Evolutionary conservation across 306 rosid species (phyloP), one percentile per base, ranked within the genome.

Genomic region (Vigna mungo): DNA sequence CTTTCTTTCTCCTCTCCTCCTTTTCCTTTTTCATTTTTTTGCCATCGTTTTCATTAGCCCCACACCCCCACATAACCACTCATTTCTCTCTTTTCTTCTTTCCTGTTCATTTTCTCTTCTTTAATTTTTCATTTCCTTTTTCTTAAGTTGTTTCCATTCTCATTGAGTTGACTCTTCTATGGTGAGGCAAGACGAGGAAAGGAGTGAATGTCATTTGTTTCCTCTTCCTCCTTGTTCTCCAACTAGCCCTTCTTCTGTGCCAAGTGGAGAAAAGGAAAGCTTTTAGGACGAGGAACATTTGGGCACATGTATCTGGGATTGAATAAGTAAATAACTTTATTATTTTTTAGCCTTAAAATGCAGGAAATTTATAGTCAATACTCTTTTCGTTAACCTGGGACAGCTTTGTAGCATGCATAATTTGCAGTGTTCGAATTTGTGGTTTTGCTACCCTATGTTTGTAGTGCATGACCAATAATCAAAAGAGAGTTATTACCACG

Each of bases 171-270:
- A 90, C 79, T 92, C 98, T 58, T 85, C 96, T 34, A 80, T 88
- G 0, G 88, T 91, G 44, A 93, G 78, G 84, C 92, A 80, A 82
- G 98, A 94, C 15, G 96, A 94, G 66, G 92, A 85, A 39, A 89
- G 83, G 86, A 86, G 89, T 77, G 86, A 86, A 51, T 88, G 89
- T 60, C 97, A 95, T 82, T 93, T 85, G 0, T 88, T 95, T 74
- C 97, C 99, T 37, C 99, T 90, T 75, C 99, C 99, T 11, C 97
- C 99, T 3, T 95, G 97, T 34, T 86, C 97, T 77, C 97, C 97
- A 20, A 88, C 97, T 44, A 90, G 97, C 77, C 95, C 97, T 77
- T 84, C 96, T 66, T 84, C 96, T 69, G 66, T 92, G 71, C 82
- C 20, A 88, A 88, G 69, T 92, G 97, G 99, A 90, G 85, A 90